Conservation (phyloP, 208 protist genomes). For the Polymyxa betae region DNA sequence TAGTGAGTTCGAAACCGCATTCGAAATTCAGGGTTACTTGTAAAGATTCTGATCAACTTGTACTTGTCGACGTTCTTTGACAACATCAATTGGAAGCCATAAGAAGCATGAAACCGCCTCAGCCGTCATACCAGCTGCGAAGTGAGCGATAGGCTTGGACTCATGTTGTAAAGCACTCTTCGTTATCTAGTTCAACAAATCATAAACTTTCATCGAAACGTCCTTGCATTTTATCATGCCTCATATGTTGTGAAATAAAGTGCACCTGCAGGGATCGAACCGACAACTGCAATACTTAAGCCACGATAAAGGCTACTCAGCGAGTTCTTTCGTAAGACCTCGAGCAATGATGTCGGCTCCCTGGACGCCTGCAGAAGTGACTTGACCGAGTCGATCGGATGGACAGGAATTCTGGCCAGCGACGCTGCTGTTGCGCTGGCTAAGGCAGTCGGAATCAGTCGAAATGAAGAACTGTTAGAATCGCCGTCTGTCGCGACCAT, state of each 20-base stretch:
- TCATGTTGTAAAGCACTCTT: background rate
- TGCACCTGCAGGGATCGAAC: slow-evolving; percentile 13
- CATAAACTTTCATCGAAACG: too few species aligned
- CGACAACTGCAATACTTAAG: background rate
- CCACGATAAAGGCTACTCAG: background rate
- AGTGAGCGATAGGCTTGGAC: background rate
- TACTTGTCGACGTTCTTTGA: slow-evolving; percentile 32
- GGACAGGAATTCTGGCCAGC: slow-evolving; percentile 27
- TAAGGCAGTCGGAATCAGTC: slow-evolving; percentile 24
- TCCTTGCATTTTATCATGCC: too few species aligned
- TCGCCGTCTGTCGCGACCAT: too few species aligned
- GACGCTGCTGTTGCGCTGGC: background rate
- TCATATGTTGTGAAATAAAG: slow-evolving; percentile 27
- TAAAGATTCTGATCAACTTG: background rate
- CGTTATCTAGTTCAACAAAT: too few species aligned
- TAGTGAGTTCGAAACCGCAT: too few species aligned
- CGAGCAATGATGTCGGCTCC: background rate
- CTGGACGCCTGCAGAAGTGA: background rate
- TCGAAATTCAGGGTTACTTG: too few species aligned
- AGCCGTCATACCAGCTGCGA: slow-evolving; percentile 14
- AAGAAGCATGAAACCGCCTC: slow-evolving; percentile 1
- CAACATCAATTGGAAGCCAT: slow-evolving; percentile 47
- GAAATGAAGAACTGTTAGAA: too few species aligned
- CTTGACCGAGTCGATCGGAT: slow-evolving; percentile 42
- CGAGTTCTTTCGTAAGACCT: background rate